phyloP scores from a whole-genome alignment of 257 asterid species.

The Fraxinus excelsior region DNA sequence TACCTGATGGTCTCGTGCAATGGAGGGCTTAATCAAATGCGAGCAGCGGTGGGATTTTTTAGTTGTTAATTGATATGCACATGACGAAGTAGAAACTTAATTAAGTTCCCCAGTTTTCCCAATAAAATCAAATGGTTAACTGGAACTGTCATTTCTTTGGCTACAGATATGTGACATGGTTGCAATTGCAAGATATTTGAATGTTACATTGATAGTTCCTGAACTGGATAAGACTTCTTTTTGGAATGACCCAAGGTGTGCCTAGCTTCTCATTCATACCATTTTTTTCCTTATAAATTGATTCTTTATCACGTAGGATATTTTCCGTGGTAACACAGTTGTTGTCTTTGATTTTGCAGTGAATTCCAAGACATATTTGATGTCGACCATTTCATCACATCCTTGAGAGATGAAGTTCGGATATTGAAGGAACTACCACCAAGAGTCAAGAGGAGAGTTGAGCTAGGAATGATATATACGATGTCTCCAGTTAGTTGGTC shows the following conservation, averaged over 20 bases:
- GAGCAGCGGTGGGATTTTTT: slow-evolving; percentile 78
- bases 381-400: slow-evolving; percentile 85
- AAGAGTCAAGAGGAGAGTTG: slow-evolving; percentile 81
- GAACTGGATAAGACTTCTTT: slow-evolving; percentile 95
- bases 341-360: slow-evolving; percentile 49
- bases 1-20: slow-evolving; percentile 96
- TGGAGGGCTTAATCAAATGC: slow-evolving; percentile 98
- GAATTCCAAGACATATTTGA: slow-evolving; percentile 93
- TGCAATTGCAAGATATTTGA: slow-evolving; percentile 92
- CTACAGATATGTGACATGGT: slow-evolving; percentile 96
- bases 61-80: slow-evolving; percentile 1
- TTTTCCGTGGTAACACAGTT: slow-evolving; percentile 1
- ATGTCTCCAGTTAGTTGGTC: slow-evolving; percentile 99
- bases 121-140: slow-evolving; percentile 2
- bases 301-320: not conserved
- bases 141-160: slow-evolving; percentile 15
- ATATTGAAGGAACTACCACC: slow-evolving; percentile 91
- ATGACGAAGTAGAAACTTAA: not conserved
- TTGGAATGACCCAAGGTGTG: slow-evolving; percentile 98
- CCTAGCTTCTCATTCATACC: not conserved
- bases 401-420: slow-evolving; percentile 95
- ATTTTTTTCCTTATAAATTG: not conserved
- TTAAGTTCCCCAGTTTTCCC: not conserved
- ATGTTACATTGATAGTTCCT: slow-evolving; percentile 91
- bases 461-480: slow-evolving; percentile 63